Evolutionary conservation across 1,284 basidiomycete species (phyloP), one percentile per base, ranked within the genome.

Genomic region (Chalciporus piperatoides): DNA sequence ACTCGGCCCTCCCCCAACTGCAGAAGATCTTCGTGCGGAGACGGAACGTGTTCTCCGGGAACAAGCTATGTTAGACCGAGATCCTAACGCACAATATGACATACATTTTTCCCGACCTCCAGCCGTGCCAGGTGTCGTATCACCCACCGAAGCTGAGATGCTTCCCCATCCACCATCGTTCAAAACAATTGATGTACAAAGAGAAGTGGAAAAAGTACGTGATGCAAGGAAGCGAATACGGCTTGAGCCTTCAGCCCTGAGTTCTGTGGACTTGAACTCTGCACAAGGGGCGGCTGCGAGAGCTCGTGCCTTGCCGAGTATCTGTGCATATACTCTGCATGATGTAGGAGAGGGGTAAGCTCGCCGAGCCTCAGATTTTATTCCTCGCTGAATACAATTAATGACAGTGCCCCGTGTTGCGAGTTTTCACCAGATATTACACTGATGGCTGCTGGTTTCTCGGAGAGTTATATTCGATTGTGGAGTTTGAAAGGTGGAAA

Each of bases 401-500:
- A 48, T 50, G 24, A 24, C 60, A 96, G 93, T 21, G 79, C 89
- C 12, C 91, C 94, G 2, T 93, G 90, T 58, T 86, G 84, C 49
- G 83, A 86, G 12, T 97, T 99, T 63, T 98, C 96, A 14, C 80
- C 81, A 43, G 97, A 99, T 68, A 87, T 87, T 1, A 90, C 93
- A 6, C 70, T 99, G n/a, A 85, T 99, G 81, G 97, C 96, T 1
- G 92, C 90, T 24, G 97, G 97, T 1, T 98, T 97, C 62, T 81
- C 92, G 32, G 96, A 99, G 70, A 97, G 95, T 61, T 96, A 93
- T 60, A 88, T 99, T 52, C 81, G 95, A 48, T 59, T 99, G 51
- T 99, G 97, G 96, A 97, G 84, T 64, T 71, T 98, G 49, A 97
- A 95, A 62, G 92, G 92, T 17, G 92, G 98, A 66, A 90, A 88